phyloP scores from a whole-genome alignment of 495 filamentous ascomycete genomes.

The Aspergillus cavernicola region DNA sequence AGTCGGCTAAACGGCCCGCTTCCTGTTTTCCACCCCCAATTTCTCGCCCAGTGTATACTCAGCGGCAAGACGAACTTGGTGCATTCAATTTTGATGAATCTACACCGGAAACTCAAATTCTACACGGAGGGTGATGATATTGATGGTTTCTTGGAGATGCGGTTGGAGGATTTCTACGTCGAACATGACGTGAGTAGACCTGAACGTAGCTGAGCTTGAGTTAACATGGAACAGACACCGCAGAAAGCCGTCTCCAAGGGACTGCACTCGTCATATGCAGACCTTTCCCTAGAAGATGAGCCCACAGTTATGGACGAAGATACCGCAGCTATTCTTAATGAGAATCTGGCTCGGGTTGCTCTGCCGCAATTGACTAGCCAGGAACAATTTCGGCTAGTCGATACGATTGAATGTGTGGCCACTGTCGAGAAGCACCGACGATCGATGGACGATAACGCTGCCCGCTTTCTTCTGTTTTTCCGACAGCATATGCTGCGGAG shows the following conservation, averaged over 20 bases:
- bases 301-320: conserved; percentile 67
- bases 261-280: conserved; percentile 50
- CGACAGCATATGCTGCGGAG: conserved; percentile 74
- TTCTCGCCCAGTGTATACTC: conserved; percentile 83
- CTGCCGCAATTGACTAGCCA: conserved; percentile 82
- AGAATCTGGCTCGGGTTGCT: conserved; percentile 67
- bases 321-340: conserved; percentile 66
- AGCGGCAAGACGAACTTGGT: conserved; percentile 72
- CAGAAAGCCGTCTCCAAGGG: conserved; percentile 46
- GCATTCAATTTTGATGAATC: conserved; percentile 65
- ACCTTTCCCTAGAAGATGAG: conserved; percentile 56
- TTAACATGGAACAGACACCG: conserved; percentile 34
- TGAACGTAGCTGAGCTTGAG: background rate
- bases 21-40: conserved; percentile 91
- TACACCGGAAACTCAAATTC: conserved; percentile 79
- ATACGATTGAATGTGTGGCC: conserved; percentile 84
- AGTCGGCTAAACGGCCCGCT: conserved; percentile 80
- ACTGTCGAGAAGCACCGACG: conserved; percentile 84
- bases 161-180: conserved; percentile 66
- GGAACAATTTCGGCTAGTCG: conserved; percentile 83
- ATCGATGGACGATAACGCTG: conserved; percentile 89
- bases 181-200: conserved; percentile 40
- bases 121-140: conserved; percentile 78
- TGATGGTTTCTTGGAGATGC: conserved; percentile 74
- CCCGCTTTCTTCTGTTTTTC: conserved; percentile 88